Evolutionary conservation across 1,139 yeast genomes (phyloP).

Genomic region (Arxiozyma slooffiae): DNA sequence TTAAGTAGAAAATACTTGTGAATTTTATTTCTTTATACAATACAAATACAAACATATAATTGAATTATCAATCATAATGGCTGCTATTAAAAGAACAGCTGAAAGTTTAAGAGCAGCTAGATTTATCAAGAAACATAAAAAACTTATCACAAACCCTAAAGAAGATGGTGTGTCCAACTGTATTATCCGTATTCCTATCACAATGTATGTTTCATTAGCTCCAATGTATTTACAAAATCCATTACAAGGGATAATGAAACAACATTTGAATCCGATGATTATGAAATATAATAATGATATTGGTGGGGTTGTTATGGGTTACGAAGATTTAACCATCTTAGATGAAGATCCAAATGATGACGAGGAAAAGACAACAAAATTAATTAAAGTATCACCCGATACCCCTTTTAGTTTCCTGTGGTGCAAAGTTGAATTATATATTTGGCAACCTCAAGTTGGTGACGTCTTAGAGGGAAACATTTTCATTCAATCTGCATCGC

Average conservation of each 20-base stretch:
- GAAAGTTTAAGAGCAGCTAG: conserved; percentile 14
- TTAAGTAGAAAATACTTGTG: background rate
- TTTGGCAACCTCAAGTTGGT: conserved; percentile 85
- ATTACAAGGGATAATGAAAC: conserved; percentile 66
- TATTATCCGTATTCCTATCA: conserved; percentile 40
- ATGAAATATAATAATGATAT: conserved; percentile 71
- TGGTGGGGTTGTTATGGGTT: conserved; percentile 76
- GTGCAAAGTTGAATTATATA: conserved; percentile 72
- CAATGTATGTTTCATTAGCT: conserved; percentile 75
- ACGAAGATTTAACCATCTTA: conserved; percentile 48
- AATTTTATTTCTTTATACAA: background rate
- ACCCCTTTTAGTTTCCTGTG: conserved; percentile 85
- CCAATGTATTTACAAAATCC: conserved; percentile 67
- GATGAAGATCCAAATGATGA: conserved; percentile 31
- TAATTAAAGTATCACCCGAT: conserved; percentile 65
- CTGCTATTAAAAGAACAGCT: conserved; percentile 18
- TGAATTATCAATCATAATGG: conserved; percentile 7
- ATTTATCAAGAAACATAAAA: conserved; percentile 26
- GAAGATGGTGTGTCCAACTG: conserved; percentile 27
- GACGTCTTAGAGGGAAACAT: conserved; percentile 78
- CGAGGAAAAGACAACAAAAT: conserved; percentile 31
- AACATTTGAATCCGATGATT: conserved; percentile 80
- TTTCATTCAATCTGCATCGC: conserved; percentile 91
- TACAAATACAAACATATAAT: background rate
- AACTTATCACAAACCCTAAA: conserved; percentile 22